Base-by-base conservation (phyloP, 2,329 filamentous ascomycete genomes). In the Emericellopsis cladophorae region DNA sequence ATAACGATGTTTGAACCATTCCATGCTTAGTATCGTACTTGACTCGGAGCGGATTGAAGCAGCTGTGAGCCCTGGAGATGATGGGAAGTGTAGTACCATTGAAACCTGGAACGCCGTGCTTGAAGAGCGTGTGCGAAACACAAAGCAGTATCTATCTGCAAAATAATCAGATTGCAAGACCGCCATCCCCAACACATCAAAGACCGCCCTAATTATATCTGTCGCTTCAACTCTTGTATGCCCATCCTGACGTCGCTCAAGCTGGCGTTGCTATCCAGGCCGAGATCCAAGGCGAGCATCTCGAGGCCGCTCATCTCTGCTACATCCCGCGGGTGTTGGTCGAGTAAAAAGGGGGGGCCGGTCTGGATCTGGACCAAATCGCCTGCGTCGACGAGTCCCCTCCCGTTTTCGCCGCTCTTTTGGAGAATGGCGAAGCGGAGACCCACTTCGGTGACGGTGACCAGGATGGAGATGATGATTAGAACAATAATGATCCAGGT, bases 401-500 rank as follows among this genome's bases (percentile, higher is more conserved):
- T 49, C 15, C 41, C 45, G 22, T 46, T 46, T 16, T 42, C 45
- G 39, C 45, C 47, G 37, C 55, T 54, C 40, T 45, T 46, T 40
- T 51, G 46, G 37, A 95, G 64, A 41, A 95, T 83, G 23, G 72
- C 79, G 55, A 96, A 96, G 7, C 92, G 75, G 39, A 98, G 66
- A 41, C 83, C 77, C 8, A 96, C 90, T 63, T 98, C 92, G 4
- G 83, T 81, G 39, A 86, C 83, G 2, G 92, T 96, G 40, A 98
- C 87, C 40, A 88, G 68, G 53, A 98, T 96, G 55, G 83, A 90
- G 49, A 96, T 68, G 37, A 93, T 62, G 55, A 98, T 98, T 36
- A 98, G 74, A 36, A 95, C 72, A 53, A 98, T 98, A 60, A 96
- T 83, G 59, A 98, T 96, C 90, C 90, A 96, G 1, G 92, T 98